Conservation (phyloP, 2,329 filamentous ascomycete genomes). For the Colletotrichum endophyticum region DNA sequence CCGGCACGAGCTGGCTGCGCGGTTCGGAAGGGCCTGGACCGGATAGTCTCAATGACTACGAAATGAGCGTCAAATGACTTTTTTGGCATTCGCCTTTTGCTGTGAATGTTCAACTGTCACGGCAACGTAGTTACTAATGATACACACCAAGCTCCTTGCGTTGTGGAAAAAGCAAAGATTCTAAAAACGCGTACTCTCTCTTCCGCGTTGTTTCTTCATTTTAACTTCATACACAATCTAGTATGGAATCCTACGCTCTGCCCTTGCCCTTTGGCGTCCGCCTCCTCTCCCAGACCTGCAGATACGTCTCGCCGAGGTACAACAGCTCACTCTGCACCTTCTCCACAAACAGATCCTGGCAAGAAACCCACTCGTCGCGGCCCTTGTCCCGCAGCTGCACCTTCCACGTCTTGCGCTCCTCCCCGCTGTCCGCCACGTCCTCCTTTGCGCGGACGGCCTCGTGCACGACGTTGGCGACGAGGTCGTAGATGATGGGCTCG, state of each 20-base stretch:
- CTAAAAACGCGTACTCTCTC: not conserved
- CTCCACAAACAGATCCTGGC: conserved; percentile 94
- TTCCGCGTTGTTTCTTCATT: not conserved
- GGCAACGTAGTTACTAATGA: not conserved
- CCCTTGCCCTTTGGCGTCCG: conserved; percentile 52
- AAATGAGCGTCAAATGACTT: conserved; percentile 3
- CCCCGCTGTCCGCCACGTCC: conserved; percentile 87
- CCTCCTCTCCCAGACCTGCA: conserved; percentile 95
- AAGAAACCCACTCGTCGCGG: conserved; percentile 86
- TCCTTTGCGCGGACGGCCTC: conserved; percentile 77
- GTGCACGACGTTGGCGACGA: conserved; percentile 93
- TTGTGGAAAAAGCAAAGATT: not conserved
- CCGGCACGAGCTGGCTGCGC: not conserved
- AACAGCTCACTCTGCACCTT: conserved; percentile 86
- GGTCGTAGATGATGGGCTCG: conserved; percentile 92
- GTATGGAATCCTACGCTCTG: conserved; percentile 30
- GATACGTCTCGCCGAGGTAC: conserved; percentile 91
- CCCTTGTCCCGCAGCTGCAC: conserved; percentile 86
- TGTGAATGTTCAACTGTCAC: not conserved
- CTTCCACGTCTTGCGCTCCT: conserved; percentile 91
- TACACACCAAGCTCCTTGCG: not conserved
- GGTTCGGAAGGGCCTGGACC: not conserved
- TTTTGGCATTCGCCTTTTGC: not conserved
- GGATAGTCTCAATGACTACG: conserved; percentile 20
- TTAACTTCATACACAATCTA: not conserved